A percentile compares a stretch with the other conserved stretches of the same genome.
Conservation (phyloP, 257 asterid species). For the Solanum habrochaites region DNA sequence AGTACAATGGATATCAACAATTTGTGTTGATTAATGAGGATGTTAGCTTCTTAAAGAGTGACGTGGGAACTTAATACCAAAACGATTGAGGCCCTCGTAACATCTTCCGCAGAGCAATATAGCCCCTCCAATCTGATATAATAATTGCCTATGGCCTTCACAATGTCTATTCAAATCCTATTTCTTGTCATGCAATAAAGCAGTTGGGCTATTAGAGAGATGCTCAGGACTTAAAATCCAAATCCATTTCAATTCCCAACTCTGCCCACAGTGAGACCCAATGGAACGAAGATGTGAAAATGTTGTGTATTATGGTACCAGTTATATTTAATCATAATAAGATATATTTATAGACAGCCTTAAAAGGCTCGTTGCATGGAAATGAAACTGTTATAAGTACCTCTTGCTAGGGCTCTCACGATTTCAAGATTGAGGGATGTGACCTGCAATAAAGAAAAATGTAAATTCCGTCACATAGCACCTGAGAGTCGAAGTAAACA, state of each 20-base stretch:
- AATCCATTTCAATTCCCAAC: not conserved
- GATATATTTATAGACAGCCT: not conserved
- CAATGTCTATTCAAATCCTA: not conserved
- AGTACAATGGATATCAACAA: not conserved
- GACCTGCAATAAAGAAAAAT: slow-evolving; percentile 40
- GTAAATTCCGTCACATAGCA: not conserved
- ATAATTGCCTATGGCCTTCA: not conserved
- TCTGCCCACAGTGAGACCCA: not conserved
- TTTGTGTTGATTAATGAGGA: not conserved
- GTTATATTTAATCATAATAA: not conserved
- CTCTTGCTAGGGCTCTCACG: slow-evolving; percentile 89
- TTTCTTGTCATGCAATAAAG: not conserved
- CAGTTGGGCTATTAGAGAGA: not conserved
- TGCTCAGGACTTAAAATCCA: not conserved
- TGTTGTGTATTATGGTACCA: not conserved
- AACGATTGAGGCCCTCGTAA: not conserved
- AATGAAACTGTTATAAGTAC: slow-evolving; percentile 19
- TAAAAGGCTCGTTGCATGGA: not conserved
- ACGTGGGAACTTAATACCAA: not conserved
- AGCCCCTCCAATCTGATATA: not conserved
- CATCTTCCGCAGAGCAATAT: not conserved
- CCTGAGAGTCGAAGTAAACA: not conserved
- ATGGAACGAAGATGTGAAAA: not conserved
- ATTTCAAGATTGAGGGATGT: slow-evolving; percentile 86
- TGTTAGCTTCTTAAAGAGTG: not conserved